Conservation (phyloP, 2,329 filamentous ascomycete genomes). For the Rhytidhysteron rufulum region DNA sequence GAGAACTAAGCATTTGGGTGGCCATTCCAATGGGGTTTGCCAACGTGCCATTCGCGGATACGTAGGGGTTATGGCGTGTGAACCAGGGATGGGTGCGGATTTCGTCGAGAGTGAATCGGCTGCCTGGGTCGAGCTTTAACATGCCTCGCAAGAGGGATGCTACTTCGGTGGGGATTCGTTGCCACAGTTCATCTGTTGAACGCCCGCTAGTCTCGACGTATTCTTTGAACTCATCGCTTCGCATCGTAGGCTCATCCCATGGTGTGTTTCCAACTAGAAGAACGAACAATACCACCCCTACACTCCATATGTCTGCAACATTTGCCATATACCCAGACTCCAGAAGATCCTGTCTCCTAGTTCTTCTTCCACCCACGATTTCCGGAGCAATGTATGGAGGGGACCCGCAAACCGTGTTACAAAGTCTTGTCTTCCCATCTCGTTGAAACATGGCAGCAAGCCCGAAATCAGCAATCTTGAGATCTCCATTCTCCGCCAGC, state of each 20-base stretch:
- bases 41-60: slow-evolving; percentile 69
- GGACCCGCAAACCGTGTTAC: slow-evolving; percentile 87
- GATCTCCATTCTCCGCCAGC: slow-evolving; percentile 73
- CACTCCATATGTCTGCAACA: slow-evolving; percentile 92
- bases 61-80: slow-evolving; percentile 73
- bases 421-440: slow-evolving; percentile 76
- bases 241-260: slow-evolving; percentile 86
- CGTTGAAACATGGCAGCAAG: slow-evolving; percentile 92
- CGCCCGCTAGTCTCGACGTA: slow-evolving; percentile 77
- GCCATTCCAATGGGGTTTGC: slow-evolving; percentile 79
- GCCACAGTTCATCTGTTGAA: slow-evolving; percentile 82
- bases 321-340: slow-evolving; percentile 68
- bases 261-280: slow-evolving; percentile 93
- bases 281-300: slow-evolving; percentile 95
- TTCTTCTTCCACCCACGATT: slow-evolving; percentile 57
- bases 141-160: slow-evolving; percentile 86
- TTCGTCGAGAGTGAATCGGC: slow-evolving; percentile 79
- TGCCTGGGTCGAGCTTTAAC: slow-evolving; percentile 73
- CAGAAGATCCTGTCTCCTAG: slow-evolving; percentile 46
- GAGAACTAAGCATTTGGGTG: slow-evolving; percentile 89
- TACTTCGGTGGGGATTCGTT: slow-evolving; percentile 67
- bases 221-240: slow-evolving; percentile 88
- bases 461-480: slow-evolving; percentile 96
- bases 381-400: slow-evolving; percentile 97
- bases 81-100: slow-evolving; percentile 95